Conservation (phyloP, 495 filamentous ascomycete species). For the Aspergillus baeticus region DNA sequence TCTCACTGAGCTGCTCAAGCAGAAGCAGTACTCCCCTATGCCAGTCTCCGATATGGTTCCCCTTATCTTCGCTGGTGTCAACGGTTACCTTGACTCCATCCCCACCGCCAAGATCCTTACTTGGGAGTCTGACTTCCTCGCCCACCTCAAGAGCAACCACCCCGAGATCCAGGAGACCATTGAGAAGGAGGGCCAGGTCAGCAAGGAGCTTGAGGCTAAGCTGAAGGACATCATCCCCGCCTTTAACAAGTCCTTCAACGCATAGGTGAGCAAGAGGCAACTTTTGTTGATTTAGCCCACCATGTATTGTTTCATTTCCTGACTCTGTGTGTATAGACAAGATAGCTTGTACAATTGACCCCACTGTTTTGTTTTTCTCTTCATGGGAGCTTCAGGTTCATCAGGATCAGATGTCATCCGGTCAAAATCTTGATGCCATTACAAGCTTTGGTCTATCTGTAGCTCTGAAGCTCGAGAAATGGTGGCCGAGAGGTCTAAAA, state of each 20-base stretch:
- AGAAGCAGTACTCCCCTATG: slow-evolving; percentile 99
- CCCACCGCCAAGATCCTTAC: slow-evolving; percentile 82
- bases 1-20: slow-evolving; percentile 98
- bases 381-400: slow-evolving; percentile 22
- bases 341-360: slow-evolving; percentile 57
- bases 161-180: slow-evolving; percentile 80
- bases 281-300: slow-evolving; percentile 33
- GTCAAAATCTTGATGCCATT: slow-evolving; percentile 3
- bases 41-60: slow-evolving; percentile 99
- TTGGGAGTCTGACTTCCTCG: slow-evolving; percentile 93
- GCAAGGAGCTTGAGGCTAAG: slow-evolving; percentile 89
- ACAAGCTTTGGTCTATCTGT: slow-evolving; percentile 19
- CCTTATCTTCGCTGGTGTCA: slow-evolving; percentile 98
- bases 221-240: slow-evolving; percentile 72
- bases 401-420: slow-evolving; percentile 17
- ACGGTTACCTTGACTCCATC: slow-evolving; percentile 85
- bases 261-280: slow-evolving; percentile 49
- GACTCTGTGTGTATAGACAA: slow-evolving; percentile 54
- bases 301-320: slow-evolving; percentile 42
- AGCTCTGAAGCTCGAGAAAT: slow-evolving; percentile 21
- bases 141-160: slow-evolving; percentile 88
- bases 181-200: slow-evolving; percentile 92
- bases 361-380: slow-evolving; percentile 48
- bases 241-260: slow-evolving; percentile 94
- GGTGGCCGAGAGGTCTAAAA: slow-evolving; percentile 27